phyloP scores from a whole-genome alignment of 2,329 filamentous ascomycete species.

The Paecilomyces fulvus region DNA sequence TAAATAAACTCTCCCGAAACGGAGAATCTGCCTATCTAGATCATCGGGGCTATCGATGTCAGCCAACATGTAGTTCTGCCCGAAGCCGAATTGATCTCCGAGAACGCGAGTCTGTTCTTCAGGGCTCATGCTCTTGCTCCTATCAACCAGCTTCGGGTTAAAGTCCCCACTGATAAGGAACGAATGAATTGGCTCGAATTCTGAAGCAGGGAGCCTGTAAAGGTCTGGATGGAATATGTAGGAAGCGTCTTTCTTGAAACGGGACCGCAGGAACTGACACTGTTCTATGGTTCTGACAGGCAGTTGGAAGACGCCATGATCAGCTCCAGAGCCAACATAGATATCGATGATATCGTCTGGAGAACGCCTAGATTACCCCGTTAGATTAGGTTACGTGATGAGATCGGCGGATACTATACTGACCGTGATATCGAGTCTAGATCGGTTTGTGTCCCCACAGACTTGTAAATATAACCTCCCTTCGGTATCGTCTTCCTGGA shows the following conservation, averaged over 20 bases:
- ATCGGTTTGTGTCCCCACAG: not conserved
- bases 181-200: slow-evolving; percentile 3
- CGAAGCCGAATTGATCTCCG: not conserved
- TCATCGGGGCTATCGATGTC: not conserved
- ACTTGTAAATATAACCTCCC: not conserved
- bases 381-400: not conserved
- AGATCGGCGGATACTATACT: not conserved
- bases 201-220: not conserved
- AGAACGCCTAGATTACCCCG: not conserved
- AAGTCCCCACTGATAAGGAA: slow-evolving; percentile 5
- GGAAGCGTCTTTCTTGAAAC: not conserved
- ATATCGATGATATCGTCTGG: not conserved
- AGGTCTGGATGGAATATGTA: slow-evolving; percentile 2
- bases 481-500: not conserved
- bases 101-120: not conserved
- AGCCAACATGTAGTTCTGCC: not conserved
- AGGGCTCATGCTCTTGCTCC: not conserved
- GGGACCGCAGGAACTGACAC: not conserved
- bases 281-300: not conserved
- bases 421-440: not conserved
- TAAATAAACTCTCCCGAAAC: slow-evolving; percentile 8
- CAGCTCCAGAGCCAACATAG: not conserved
- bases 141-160: slow-evolving; percentile 3
- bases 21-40: slow-evolving; percentile 3
- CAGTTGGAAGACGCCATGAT: slow-evolving; percentile 1